Evolutionary conservation across 2,329 filamentous ascomycete genomes (phyloP).

Genomic region (Sarocladium kiliense): DNA sequence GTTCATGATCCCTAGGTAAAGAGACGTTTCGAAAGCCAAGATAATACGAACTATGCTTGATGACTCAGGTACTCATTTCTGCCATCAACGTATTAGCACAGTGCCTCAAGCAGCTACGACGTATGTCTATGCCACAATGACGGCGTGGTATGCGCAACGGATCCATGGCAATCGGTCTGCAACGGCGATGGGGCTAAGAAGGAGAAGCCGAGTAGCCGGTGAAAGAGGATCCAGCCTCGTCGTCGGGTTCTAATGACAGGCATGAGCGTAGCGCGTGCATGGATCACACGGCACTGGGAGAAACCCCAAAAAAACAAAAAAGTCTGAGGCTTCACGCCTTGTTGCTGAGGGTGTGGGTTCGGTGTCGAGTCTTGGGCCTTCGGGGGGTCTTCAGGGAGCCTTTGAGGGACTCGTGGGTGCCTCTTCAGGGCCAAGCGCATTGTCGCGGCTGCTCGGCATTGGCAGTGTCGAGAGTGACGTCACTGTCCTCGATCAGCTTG

Average conservation of each 20-base stretch:
- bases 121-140: too few relatives aligned
- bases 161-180: neutral
- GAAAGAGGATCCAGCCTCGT: neutral
- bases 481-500: neutral
- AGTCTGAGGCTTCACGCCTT: too few relatives aligned
- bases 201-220: constrained; percentile 4
- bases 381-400: too few relatives aligned
- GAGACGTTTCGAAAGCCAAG: too few relatives aligned
- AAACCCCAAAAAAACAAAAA: too few relatives aligned
- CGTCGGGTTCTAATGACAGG: neutral
- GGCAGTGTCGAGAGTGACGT: neutral
- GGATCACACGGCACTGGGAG: neutral
- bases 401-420: neutral
- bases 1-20: too few relatives aligned
- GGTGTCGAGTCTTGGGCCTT: too few relatives aligned
- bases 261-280: neutral
- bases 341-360: too few relatives aligned
- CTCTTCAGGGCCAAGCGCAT: neutral
- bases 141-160: neutral
- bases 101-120: too few relatives aligned
- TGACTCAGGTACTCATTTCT: neutral
- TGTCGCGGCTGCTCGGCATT: neutral
- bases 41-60: too few relatives aligned
- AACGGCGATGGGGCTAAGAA: neutral
- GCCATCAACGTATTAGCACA: too few relatives aligned